Evolutionary conservation across 768 basidiomycete genomes (phyloP), one percentile per base, ranked within the genome.

Genomic region (Russula compacta): DNA sequence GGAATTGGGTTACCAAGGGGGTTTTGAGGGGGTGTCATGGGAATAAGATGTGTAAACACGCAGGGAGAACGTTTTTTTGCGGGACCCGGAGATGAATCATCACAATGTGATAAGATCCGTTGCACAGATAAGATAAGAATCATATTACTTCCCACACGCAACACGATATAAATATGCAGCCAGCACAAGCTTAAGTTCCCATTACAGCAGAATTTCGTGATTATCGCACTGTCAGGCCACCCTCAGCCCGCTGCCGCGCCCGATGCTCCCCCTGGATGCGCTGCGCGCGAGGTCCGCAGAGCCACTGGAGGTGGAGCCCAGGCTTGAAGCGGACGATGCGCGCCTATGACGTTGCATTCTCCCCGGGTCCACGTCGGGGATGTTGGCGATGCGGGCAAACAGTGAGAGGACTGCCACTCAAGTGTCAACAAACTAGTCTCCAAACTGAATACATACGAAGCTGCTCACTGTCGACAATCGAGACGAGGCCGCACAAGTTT

Each of bases 291-390:
- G 66, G 36, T 50, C 46, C 9, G 53, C 17, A 19, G 52, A 56
- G 17, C 24, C 17, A 50, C 46, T 53, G n/a, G 64, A 65, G 15
- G 58, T 6, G 7, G 69, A 70, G 24, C 63, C 58, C 8, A 65
- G 66, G 33, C 73, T 71, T 46, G 87, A 87, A 3, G 85, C 72
- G 0, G 87, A 89, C 0, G 88, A 89, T 3, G 87, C 85, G 21
- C 89, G 82, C 2, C 90, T 84, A 68, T 88, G 88, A 44, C 87
- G 84, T 70, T 86, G 86, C 79, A 88, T 89, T 53, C 79, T 81
- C 2, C 82, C 83, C 17, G 90, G 90, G 68, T 92, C 89, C 39
- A 92, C 80, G 64, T 86, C 79, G 2, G 83, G 77, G 39, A 92
- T 79, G 62, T 86, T 84, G 53, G 87, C 89, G 46, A 86, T 71